These are phyloP conservation scores for Eremomyces bilateralis DNA, from an alignment of 495 filamentous ascomycete species.

Conservation along the genomic window DNA sequence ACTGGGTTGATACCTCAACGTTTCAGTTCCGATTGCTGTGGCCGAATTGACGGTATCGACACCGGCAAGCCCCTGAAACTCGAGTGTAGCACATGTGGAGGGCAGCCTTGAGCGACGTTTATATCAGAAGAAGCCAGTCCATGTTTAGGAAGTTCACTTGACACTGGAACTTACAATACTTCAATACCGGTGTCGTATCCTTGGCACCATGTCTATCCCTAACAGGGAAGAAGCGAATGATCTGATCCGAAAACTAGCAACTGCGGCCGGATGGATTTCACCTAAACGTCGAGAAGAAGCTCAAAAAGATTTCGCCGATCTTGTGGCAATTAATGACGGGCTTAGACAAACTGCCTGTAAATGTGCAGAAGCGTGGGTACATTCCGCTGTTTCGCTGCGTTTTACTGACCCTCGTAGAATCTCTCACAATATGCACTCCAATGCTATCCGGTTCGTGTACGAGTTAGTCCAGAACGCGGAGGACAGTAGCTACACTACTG, in stretches of 20 bases:
- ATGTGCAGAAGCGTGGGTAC: neutral
- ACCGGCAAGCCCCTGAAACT: no score
- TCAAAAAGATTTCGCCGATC: neutral
- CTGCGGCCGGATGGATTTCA: neutral
- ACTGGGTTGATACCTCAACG: no score
- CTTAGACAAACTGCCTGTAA: neutral
- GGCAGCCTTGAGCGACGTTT: no score
- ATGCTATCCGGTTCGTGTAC: slow-evolving; percentile 19
- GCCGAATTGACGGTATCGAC: no score
- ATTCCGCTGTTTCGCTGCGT: neutral
- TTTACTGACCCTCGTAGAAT: slow-evolving; percentile 12
- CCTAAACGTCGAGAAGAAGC: neutral
- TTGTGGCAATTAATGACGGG: neutral
- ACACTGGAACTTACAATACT: no score
- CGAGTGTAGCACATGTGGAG: no score
- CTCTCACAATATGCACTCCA: slow-evolving; percentile 18
- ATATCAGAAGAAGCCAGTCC: no score
- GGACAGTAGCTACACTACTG: slow-evolving; percentile 18
- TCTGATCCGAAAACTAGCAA: neutral
- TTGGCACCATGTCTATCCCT: no score
- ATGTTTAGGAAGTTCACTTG: no score
- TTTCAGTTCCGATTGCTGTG: no score
- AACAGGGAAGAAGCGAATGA: no score
- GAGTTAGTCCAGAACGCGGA: slow-evolving; percentile 27
- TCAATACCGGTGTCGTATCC: no score